Base-by-base conservation (phyloP, 2,329 filamentous ascomycete genomes). In the Microdochium trichocladiopsis region DNA sequence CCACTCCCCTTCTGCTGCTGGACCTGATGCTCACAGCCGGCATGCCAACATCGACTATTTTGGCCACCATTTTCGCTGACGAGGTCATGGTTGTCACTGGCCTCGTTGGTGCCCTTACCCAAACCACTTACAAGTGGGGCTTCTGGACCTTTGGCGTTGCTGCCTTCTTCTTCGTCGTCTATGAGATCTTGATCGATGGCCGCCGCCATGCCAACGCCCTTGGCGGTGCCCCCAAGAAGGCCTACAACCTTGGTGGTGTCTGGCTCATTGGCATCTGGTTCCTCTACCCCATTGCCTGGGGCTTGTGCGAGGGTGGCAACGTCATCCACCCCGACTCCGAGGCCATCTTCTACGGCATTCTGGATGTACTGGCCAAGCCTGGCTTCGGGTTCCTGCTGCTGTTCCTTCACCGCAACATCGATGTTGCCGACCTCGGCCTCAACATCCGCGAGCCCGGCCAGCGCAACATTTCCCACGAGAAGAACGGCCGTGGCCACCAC, bases 41-140 rank as follows among this genome's bases (percentile, higher is more conserved):
- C 31, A 71, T 87, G 53, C 83, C 84, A 21, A 84, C 79, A 68
- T 80, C 83, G 0, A 84, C 81, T 1, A 80, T 87, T 25, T 61
- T 86, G 37, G 81, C 77, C 61, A 78, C 81, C 2, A 71, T 88
- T 8, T 69, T 88, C 4, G 73, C 86, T 2, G 82, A 86, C 56
- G 72, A 79, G 60, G 72, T 87, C 59, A 86, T 88, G 83, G 78
- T 88, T 48, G 69, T 87, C n/a, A 80, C 78, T 22, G 83, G 82
- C 23, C 75, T 88, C 5, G 74, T 87, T 18, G 85, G 86, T 25
- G 83, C 85, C 2, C 75, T 88, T 1, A 81, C 86, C 3, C 63
- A 66, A 16, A 80, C 77, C 9, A 70, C 68, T 2, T 88, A 87
- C 72, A 88, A 87, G 62, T 88, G 81, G 82, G 83, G 82, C 1